Evolutionary conservation across 140 eudicot genomes (phyloP).

Genomic region (Anethum foeniculum): DNA sequence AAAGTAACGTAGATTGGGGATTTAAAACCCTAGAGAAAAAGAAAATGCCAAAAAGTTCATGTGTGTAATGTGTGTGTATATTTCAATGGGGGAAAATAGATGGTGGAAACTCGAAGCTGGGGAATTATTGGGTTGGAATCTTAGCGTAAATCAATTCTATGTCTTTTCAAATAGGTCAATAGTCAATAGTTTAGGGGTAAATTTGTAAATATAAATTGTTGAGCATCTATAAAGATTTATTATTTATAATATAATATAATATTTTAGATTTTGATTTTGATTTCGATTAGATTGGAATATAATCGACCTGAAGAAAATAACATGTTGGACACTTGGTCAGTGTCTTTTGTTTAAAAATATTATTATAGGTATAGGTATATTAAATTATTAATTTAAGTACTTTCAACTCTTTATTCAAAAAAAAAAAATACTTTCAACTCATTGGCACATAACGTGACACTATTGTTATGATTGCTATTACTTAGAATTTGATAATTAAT

Average conservation of each 20-base stretch:
- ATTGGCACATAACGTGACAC: no score
- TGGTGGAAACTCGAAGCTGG: neutral
- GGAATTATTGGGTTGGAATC: neutral
- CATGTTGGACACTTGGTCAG: neutral
- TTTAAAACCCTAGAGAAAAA: conserved; percentile 19
- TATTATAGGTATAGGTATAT: no score
- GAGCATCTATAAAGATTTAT: neutral
- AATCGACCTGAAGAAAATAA: neutral
- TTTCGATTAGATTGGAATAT: neutral
- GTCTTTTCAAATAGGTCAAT: neutral
- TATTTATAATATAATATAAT: neutral
- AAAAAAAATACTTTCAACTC: no score
- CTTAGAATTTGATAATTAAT: no score
- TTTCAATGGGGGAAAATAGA: conserved; percentile 8
- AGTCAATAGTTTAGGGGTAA: neutral
- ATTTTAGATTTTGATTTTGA: no score
- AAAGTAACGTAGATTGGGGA: neutral
- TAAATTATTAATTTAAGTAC: no score
- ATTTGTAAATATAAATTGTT: neutral
- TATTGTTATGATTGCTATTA: no score
- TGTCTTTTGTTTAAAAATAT: no score
- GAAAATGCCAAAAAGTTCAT: neutral
- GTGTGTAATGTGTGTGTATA: neutral
- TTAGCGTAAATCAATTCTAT: neutral
- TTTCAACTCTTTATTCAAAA: no score